These are phyloP conservation scores for Serendipita sp. DNA, from an alignment of 768 basidiomycete genomes.

Conservation along the genomic window DNA sequence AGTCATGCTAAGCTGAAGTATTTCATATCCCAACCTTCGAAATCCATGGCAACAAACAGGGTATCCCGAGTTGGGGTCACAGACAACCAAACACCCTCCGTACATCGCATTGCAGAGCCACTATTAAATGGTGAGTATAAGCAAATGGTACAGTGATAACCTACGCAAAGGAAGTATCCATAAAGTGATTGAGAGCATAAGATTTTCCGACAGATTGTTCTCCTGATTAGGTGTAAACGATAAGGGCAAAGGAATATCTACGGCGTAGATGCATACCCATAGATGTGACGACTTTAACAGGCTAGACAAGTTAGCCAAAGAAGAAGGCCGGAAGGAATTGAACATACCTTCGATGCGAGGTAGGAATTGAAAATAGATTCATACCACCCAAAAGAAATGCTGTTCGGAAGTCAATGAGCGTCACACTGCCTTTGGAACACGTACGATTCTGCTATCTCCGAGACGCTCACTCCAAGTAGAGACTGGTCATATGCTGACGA, in stretches of 20 bases:
- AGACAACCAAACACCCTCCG: constrained; percentile 51
- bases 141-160: background rate
- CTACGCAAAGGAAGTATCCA: constrained; percentile 42
- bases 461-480: constrained; percentile 42
- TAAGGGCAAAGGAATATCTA: background rate
- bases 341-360: constrained; percentile 34
- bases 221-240: constrained; percentile 17
- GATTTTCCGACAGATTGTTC: constrained; percentile 52
- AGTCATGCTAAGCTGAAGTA: background rate
- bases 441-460: constrained; percentile 32
- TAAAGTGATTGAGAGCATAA: constrained; percentile 40
- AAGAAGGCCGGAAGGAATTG: background rate
- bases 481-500: constrained; percentile 34
- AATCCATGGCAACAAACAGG: constrained; percentile 43
- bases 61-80: constrained; percentile 40
- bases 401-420: background rate
- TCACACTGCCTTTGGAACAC: background rate
- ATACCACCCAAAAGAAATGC: constrained; percentile 44
- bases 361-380: constrained; percentile 48
- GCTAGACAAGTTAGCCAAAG: constrained; percentile 19
- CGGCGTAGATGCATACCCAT: constrained; percentile 27
- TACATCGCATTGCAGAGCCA: background rate
- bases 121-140: background rate
- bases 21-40: constrained; percentile 29
- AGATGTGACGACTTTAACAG: constrained; percentile 47